Evolutionary conservation across 2,329 filamentous ascomycete species (phyloP).

Genomic region (Gyromitra esculenta): DNA sequence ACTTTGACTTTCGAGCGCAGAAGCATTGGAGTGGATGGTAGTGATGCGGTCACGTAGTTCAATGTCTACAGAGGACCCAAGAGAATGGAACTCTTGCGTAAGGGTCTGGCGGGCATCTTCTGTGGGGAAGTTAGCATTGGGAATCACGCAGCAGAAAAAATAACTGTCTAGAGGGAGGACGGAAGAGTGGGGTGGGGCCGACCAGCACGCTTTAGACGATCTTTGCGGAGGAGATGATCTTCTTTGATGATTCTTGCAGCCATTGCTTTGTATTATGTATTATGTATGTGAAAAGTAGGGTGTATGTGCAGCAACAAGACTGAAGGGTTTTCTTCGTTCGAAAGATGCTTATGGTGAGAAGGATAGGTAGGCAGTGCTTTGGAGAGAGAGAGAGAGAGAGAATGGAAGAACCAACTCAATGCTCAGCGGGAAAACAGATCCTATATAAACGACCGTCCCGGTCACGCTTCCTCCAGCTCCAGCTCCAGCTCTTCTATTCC

Average conservation of each 20-base stretch:
- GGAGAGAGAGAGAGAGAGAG: conserved; percentile 24
- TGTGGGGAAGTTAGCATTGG: conserved; percentile 55
- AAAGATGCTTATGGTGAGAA: conserved; percentile 30
- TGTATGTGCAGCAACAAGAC: conserved; percentile 23
- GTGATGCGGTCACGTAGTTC: conserved; percentile 74
- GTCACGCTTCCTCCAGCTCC: conserved; percentile 24
- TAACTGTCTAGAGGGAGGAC: conserved; percentile 41
- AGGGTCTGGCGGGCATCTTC: conserved; percentile 66
- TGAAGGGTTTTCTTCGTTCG: conserved; percentile 29
- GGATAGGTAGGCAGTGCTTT: conserved; percentile 38
- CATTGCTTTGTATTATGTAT: conserved; percentile 55
- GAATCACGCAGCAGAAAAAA: conserved; percentile 15
- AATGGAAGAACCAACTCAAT: conserved; percentile 40
- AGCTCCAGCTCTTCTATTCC: conserved; percentile 30
- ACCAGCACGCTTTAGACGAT: conserved; percentile 58
- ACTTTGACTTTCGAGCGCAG: conserved; percentile 74
- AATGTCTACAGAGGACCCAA: conserved; percentile 75
- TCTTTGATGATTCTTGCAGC: conserved; percentile 58
- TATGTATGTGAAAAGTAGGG: conserved; percentile 13
- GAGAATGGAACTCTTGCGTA: conserved; percentile 64
- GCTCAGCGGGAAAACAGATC: conserved; percentile 44
- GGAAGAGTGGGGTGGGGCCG: conserved; percentile 32
- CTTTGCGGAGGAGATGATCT: conserved; percentile 57
- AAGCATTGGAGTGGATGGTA: conserved; percentile 75
- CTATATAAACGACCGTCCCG: conserved; percentile 51